Evolutionary conservation across 768 basidiomycete genomes (phyloP), one percentile per base, ranked within the genome.

Genomic region (Podaxis mareebaensis): DNA sequence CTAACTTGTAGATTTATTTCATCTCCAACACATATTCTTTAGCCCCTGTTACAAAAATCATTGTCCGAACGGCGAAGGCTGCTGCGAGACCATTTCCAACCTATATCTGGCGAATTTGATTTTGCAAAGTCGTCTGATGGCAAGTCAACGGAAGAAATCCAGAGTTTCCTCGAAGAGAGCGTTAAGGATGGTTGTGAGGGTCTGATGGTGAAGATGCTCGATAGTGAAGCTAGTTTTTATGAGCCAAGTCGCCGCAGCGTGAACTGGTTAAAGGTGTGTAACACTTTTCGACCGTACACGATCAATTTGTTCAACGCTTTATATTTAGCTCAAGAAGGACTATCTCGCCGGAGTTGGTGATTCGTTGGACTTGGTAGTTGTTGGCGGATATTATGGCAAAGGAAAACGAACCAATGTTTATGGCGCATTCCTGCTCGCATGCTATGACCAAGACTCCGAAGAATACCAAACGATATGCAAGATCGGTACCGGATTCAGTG

Each of bases 171-270:
- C 8, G 96, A 99, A 72, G 92, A 95, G 67, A 95, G 93, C 74
- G 93, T 99, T 67, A 98, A 95, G 73, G 97, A 99, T 72, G 95
- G 96, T 1, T 99, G 97, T 73, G 97, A 99, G 74, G 97, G 97
- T 10, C 84, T 99, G 52, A 99, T 99, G 97, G 94, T 99, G 64
- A 99, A 99, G 79, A 96, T 97, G 95, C 79, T 99, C 17, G 93
- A 96, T 46, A 90, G 86, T 52, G 90, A 94, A 42, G 92, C 90
- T 6, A 93, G 95, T 74, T 93, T 85, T 69, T 99, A 99, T 72
- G 96, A 98, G 75, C 97, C 97, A 8, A 96, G 94, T 74, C 79
- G 96, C 63, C 81, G 97, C 44, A 95, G 93, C 77, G 91, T 98
- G 60, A 98, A 99, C 72, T 99, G 97, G 97, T 79, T 99, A 15